Base-by-base conservation (phyloP, 2,329 filamentous ascomycete species). In the Harringtonia aguacate region DNA sequence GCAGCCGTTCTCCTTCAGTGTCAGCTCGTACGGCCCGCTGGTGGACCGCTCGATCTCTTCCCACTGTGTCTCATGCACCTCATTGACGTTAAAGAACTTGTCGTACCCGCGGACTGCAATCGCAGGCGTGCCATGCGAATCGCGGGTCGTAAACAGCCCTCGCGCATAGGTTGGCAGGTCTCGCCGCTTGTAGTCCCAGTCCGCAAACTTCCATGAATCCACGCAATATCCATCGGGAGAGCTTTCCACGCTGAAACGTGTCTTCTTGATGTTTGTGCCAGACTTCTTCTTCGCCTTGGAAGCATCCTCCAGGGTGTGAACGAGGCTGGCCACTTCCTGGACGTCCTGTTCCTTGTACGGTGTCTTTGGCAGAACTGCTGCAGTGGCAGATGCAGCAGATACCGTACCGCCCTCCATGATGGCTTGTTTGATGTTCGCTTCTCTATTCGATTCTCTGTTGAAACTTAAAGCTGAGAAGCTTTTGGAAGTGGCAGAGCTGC, bases 1-100 rank as follows among this genome's bases (percentile, higher is more conserved):
- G 63, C 92, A 98, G n/a, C 92, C 92, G 56, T 98, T 98, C 64
- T 98, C 92, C 66, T 98, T 98, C 42, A 97, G 78, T 46, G 88
- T 97, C 45, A 98, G 68, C 64, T 98, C 92, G 55, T 97, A 98
- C 0, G 92, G 92, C 0, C 87, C 88, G 50, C 77, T 68, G 1
- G 92, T 97, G 45, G 84, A 73, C 24, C 65, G 63, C 57, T 83
- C 70, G 48, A 98, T 86, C 56, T 83, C 85, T 15, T 69, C 62
- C 92, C 92, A 98, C 55, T 81, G 75, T 4, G 92, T 98, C 51
- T 84, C 78, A 38, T 68, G 62, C 8, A 94, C 83, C 65, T 98
- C 92, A 41, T 77, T 77, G 34, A 86, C 75, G 55, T 98, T 98
- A 77, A 98, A 98, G 69, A 98, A 98, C 65, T 98, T 98, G 71